These are phyloP conservation scores for Leccinum longicurvipes DNA, from an alignment of 768 basidiomycete species.

Conservation along the genomic window DNA sequence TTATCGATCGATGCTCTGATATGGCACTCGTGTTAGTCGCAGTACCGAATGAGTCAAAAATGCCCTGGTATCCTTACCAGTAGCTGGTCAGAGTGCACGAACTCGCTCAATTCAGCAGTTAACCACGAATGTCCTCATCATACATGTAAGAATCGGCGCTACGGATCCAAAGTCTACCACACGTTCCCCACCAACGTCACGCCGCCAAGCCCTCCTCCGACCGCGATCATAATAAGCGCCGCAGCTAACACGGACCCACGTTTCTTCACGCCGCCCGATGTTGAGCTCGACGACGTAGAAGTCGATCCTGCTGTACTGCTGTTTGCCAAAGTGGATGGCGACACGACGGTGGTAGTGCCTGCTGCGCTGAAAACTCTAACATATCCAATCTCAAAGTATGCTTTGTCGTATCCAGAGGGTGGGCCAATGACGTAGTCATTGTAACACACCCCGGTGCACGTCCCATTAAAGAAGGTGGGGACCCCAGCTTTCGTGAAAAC, in stretches of 20 bases:
- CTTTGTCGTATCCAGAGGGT: conserved; percentile 57
- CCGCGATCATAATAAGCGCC: conserved; percentile 6
- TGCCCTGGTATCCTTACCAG: too few species aligned
- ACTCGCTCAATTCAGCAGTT: too few species aligned
- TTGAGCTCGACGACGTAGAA: conserved; percentile 11
- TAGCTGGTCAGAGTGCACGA: too few species aligned
- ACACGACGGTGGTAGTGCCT: conserved; percentile 28
- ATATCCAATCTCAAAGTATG: conserved; percentile 70
- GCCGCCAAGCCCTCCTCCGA: conserved; percentile 18
- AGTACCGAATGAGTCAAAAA: too few species aligned
- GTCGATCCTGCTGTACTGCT: conserved; percentile 15
- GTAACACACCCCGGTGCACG: conserved; percentile 68
- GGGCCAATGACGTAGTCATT: conserved; percentile 64
- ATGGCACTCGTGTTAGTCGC: too few species aligned
- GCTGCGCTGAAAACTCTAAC: conserved; percentile 46
- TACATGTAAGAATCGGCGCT: too few species aligned
- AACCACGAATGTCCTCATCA: too few species aligned
- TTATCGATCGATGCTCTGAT: too few species aligned
- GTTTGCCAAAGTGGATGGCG: conserved; percentile 17
- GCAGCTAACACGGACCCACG: conserved; percentile 3
- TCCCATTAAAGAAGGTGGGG: conserved; percentile 50
- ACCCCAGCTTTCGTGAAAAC: conserved; percentile 43
- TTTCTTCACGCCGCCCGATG: neutral
- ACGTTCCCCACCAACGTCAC: conserved; percentile 9
- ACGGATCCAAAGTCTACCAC: neutral